Evolutionary conservation across 371 early-diverging fungal species (phyloP), one percentile per base, ranked within the genome.

Genomic region (Dichotomocladium elegans): DNA sequence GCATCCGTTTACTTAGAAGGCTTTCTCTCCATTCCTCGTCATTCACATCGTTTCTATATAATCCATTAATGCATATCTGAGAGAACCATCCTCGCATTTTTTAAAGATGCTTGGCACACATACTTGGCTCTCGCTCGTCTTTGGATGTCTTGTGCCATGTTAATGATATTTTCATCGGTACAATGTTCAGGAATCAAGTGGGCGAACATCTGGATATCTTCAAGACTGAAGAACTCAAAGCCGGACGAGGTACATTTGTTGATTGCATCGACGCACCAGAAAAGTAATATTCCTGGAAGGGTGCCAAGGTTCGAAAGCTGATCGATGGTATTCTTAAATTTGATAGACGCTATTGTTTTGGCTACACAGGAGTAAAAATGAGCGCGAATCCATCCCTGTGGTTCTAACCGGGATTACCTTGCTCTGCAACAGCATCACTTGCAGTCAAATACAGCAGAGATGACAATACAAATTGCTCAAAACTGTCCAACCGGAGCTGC

Each of bases 1-100:
- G 58, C 63, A 85, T 71, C 53, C 78, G 60, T 52, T 77, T 82
- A 52, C 73, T 68, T 41, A 77, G 57, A 15, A 60, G 28, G 26
- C 68, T 63, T 47, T 72, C 67, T 14, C 59, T 55, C 34, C 53
- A 51, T 17, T 70, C 68, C 21, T 33, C 37, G 48, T 65, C 58
- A 35, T 46, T 37, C 7, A 37, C 21, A 11, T 12, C 0, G 2
- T 37, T 37, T 6, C 15, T 0, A 0, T 48, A 8, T 28, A 3
- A 17, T 14, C 28, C 27, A 17, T 19, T 29, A 5, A 21, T 3
- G 21, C 10, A 11, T 2, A 37, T 2, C n/a, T 12, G 14, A 8
- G n/a, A n/a, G n/a, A n/a, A n/a, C n/a, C n/a, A n/a, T n/a, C n/a
- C n/a, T n/a, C n/a, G n/a, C n/a, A n/a, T n/a, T n/a, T n/a, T n/a